A percentile compares a stretch with the other conserved stretches of the same genome.
These are phyloP conservation scores for thale cress (Arabidopsis thaliana) DNA, from an alignment of 345 rosid species.

Conservation along the genomic window TAIR10.1 NC_003076.8:6143501-6144000, in stretches of 20 bases:
- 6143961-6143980: background rate
- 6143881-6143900: background rate
- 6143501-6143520: constrained; percentile 7
- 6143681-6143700: background rate
- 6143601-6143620: background rate
- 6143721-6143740: background rate
- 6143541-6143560: constrained; percentile 4
- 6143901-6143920: background rate
- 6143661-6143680: background rate
- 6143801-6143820: background rate
- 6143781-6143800: background rate
- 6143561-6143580: constrained; percentile 4
- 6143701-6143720: background rate
- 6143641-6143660: background rate
- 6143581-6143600: background rate
- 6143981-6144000: background rate
- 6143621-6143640: background rate
- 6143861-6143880: background rate
- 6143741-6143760: background rate
- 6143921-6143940: background rate
- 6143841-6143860: background rate
- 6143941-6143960: background rate
- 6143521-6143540: constrained; percentile 5
- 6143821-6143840: background rate
- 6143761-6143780: background rate